A percentile compares a stretch with the other conserved stretches of the same genome.
Evolutionary conservation across 1,284 basidiomycete genomes (phyloP).

Genomic region (Cryptococcus depauperatus): DNA sequence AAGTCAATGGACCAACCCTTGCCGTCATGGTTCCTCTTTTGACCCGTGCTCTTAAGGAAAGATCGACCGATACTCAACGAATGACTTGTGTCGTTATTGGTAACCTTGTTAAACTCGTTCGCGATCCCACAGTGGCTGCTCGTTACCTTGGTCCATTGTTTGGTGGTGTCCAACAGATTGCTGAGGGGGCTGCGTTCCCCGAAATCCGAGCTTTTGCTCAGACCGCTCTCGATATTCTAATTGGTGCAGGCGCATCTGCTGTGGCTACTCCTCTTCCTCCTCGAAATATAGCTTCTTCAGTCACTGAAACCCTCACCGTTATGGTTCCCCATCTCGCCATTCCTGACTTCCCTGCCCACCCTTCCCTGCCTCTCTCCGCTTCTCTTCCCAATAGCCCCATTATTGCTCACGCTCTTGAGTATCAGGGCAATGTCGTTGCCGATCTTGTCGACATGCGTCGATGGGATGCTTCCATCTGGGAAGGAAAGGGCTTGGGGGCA

Average conservation of each 20-base stretch:
- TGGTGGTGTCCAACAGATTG: conserved; percentile 86
- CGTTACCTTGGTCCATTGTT: conserved; percentile 81
- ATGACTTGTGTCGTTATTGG: conserved; percentile 80
- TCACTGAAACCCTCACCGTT: conserved; percentile 51
- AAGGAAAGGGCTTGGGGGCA: conserved; percentile 56
- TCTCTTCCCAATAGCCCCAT: conserved; percentile 41
- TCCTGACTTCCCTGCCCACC: conserved; percentile 48
- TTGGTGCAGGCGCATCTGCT: conserved; percentile 71
- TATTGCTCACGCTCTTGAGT: conserved; percentile 52
- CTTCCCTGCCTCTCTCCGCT: conserved; percentile 43
- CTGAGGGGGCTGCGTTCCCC: conserved; percentile 86
- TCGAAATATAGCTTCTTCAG: conserved; percentile 61
- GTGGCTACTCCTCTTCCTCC: conserved; percentile 56
- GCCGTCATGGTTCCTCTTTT: conserved; percentile 93
- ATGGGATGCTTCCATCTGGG: conserved; percentile 65
- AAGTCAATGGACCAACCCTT: conserved; percentile 91
- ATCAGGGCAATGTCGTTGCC: conserved; percentile 64
- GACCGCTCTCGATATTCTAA: conserved; percentile 64
- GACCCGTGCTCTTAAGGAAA: conserved; percentile 85
- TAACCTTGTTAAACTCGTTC: conserved; percentile 96
- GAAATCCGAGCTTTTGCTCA: conserved; percentile 90
- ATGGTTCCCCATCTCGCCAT: conserved; percentile 58
- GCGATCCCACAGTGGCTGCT: conserved; percentile 82
- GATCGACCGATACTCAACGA: conserved; percentile 90
- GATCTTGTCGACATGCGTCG: conserved; percentile 65